These are phyloP conservation scores for Podaxis carcinomalis DNA, from an alignment of 768 basidiomycete species.

Conservation along the genomic window DNA sequence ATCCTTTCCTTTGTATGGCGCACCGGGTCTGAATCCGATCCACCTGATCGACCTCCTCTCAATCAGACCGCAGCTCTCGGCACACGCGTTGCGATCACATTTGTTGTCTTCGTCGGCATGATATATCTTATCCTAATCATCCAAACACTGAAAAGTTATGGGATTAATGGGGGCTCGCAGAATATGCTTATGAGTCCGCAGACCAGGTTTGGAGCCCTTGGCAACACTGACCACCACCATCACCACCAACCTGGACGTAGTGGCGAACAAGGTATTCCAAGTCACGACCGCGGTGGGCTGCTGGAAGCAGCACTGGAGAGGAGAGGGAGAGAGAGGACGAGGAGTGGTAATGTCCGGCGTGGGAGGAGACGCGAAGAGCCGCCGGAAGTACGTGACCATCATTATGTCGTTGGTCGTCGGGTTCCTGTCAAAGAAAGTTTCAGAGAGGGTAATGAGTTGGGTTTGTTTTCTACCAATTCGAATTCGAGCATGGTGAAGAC, in stretches of 20 bases:
- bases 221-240: neutral
- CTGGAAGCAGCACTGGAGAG: conserved; percentile 20
- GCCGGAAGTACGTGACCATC: neutral
- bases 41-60: conserved; percentile 30
- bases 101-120: conserved; percentile 51
- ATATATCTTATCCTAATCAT: conserved; percentile 61
- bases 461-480: neutral
- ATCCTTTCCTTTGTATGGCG: conserved; percentile 74
- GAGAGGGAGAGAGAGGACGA: conserved; percentile 24
- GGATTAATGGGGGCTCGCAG: conserved; percentile 24
- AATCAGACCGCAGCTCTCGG: conserved; percentile 36
- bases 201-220: neutral
- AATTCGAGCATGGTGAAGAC: neutral
- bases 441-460: neutral
- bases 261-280: neutral
- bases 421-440: neutral
- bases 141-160: conserved; percentile 57
- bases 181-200: conserved; percentile 14
- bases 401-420: neutral
- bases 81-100: conserved; percentile 52
- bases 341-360: neutral
- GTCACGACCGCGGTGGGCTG: conserved; percentile 12
- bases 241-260: neutral
- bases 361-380: conserved; percentile 3
- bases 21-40: conserved; percentile 46